A percentile compares a stretch with the other conserved stretches of the same genome.
Evolutionary conservation across 1,139 yeast genomes (phyloP).

Genomic region (Pneumocystis wakefieldiae): DNA sequence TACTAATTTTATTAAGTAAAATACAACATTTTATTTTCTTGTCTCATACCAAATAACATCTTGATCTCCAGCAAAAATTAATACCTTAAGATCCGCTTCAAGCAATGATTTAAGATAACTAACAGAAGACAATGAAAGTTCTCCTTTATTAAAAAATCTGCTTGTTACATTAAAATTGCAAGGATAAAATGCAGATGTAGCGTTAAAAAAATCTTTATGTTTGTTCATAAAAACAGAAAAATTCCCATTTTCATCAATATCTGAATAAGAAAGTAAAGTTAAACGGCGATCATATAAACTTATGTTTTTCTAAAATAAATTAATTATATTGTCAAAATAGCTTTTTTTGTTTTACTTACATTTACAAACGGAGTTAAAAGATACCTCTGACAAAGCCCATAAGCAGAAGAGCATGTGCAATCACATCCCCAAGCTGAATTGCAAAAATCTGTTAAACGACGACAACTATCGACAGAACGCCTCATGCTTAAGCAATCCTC

Average conservation of each 20-base stretch:
- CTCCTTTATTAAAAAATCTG: conserved; percentile 35
- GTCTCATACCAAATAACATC: conserved; percentile 54
- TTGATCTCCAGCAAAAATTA: conserved; percentile 79
- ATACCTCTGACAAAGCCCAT: too few species aligned
- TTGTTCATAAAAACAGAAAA: conserved; percentile 57
- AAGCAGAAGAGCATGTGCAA: conserved; percentile 82
- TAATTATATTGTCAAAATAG: conserved; percentile 18
- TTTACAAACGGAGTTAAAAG: conserved; percentile 54
- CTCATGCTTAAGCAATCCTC: conserved; percentile 71
- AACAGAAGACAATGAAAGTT: background rate
- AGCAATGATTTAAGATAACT: conserved; percentile 60
- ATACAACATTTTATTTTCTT: background rate
- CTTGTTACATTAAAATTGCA: conserved; percentile 78
- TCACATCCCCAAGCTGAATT: conserved; percentile 68
- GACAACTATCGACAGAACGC: conserved; percentile 63
- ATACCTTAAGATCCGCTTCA: conserved; percentile 59
- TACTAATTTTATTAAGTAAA: conserved; percentile 18
- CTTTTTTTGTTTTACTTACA: conserved; percentile 80
- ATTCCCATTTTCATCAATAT: conserved; percentile 62
- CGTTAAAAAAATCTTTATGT: conserved; percentile 78
- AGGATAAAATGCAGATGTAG: conserved; percentile 65
- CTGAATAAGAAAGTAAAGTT: too few species aligned
- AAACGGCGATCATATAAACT: conserved; percentile 84
- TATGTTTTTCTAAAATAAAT: conserved; percentile 19
- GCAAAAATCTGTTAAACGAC: conserved; percentile 64